Base-by-base conservation (phyloP, 2,329 filamentous ascomycete species). In the Penicillium nordicum region DNA sequence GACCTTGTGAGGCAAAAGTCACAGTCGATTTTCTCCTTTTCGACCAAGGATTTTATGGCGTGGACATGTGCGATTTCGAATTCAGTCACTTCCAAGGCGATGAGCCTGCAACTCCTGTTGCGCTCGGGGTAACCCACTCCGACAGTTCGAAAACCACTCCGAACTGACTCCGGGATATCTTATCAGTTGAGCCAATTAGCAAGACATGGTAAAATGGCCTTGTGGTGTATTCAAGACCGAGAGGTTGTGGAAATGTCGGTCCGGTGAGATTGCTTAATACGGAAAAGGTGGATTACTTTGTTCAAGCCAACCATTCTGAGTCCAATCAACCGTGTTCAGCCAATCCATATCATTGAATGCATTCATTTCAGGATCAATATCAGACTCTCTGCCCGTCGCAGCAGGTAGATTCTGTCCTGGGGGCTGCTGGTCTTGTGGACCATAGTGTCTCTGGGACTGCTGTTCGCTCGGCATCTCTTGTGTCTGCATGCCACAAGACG, bases 21-120 rank as follows among this genome's bases (percentile, higher is more conserved):
- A 57, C 77, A 79, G 37, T 78, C 76, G 40, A 79, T 78, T 4
- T 70, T 64, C 60, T 79, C 78, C 49, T 72, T 67, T 38, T 70
- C 67, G 16, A 79, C 65, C 3, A 77, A 57, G 16, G 74, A 66
- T 55, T 78, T 78, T 41, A 80, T 54, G 0, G 74, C 76, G 9
- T 68, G 61, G n/a, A 79, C 60, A 60, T 79, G 74, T 9, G 68
- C 60, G 10, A 72, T 63, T 57, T 80, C 78, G 56, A 78, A 79
- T 18, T 72, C 66, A 1, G 74, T 78, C 74, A 5, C 67, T 63
- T 3, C 68, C 77, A 3, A 32, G 12, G 72, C 74, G 9, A 73
- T 71, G 50, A 72, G 72, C 18, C 59, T 72, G 18, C 43, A 32
- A 45, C 7, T 11, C 43, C 18, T 32, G n/a, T 21, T 4, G 43